Conservation (phyloP, 306 rosid species). For the Echinosophora koreensis region DNA sequence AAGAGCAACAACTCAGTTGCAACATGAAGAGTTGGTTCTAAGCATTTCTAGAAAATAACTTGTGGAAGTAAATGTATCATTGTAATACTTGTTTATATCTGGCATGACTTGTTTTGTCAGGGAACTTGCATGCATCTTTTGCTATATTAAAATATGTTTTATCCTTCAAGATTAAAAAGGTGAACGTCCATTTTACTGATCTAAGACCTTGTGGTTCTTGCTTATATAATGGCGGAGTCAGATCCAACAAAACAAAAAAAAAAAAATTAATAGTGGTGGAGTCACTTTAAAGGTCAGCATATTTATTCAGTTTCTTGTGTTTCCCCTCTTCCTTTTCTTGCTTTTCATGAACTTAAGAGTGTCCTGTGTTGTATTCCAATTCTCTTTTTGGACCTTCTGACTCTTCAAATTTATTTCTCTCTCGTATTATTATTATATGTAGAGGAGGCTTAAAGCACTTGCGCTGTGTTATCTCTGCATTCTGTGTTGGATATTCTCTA, state of each 20-base stretch:
- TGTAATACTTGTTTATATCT: slow-evolving; percentile 18
- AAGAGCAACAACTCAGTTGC: slow-evolving; percentile 60
- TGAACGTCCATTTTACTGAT: background rate
- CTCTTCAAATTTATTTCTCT: background rate
- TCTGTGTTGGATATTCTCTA: too few relatives aligned
- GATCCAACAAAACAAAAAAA: too few relatives aligned
- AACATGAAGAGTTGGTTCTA: slow-evolving; percentile 47
- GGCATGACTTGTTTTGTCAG: slow-evolving; percentile 34
- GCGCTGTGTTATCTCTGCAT: too few relatives aligned
- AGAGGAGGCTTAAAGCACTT: background rate
- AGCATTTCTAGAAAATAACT: slow-evolving; percentile 25
- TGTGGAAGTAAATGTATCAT: slow-evolving; percentile 29
- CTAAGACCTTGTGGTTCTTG: background rate
- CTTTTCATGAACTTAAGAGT: background rate
- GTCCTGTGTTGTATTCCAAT: background rate
- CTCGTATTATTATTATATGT: background rate
- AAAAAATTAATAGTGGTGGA: too few relatives aligned
- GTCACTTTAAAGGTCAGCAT: too few relatives aligned
- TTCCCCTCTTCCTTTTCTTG: background rate
- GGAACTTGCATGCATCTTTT: slow-evolving; percentile 39
- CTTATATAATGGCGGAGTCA: slow-evolving; percentile 13
- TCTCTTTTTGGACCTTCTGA: background rate
- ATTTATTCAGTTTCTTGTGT: too few relatives aligned
- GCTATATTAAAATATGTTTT: slow-evolving; percentile 4
- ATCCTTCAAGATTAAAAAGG: slow-evolving; percentile 27